phyloP scores from a whole-genome alignment of 2,329 filamentous ascomycete genomes.

The Beauveria caledonica region DNA sequence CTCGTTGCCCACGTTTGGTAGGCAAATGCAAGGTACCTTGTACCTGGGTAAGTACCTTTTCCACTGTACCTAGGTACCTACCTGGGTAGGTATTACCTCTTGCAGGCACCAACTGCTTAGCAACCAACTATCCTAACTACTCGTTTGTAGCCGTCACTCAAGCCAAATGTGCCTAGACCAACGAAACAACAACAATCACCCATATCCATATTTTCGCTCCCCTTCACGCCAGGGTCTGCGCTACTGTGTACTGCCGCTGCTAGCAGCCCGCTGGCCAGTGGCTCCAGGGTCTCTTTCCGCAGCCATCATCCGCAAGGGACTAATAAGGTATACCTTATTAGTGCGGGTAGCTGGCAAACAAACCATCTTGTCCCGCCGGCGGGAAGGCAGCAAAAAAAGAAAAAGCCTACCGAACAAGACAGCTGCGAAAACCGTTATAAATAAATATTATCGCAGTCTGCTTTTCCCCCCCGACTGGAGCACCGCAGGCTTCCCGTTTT shows the following conservation, averaged over 20 bases:
- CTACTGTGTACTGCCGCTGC: background rate
- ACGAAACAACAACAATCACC: background rate
- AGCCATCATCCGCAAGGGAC: background rate
- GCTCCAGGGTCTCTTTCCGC: background rate
- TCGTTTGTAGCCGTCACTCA: background rate
- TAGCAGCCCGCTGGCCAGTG: background rate
- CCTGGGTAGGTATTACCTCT: no score
- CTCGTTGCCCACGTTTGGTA: background rate
- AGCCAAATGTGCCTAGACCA: background rate
- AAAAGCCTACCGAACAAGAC: background rate
- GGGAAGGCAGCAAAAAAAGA: background rate
- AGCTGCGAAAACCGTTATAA: background rate
- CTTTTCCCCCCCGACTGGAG: background rate
- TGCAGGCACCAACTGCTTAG: background rate
- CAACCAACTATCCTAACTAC: background rate
- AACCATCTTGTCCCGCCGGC: background rate
- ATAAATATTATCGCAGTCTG: background rate
- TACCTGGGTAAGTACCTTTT: background rate
- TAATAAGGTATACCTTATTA: background rate
- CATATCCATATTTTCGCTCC: background rate
- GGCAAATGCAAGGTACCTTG: background rate
- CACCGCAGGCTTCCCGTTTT: background rate
- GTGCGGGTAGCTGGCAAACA: slow-evolving; percentile 4
- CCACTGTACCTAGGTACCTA: no score
- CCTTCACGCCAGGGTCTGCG: background rate